A percentile compares a stretch with the other conserved stretches of the same genome.
These are phyloP conservation scores for Epicoccum sorghinum DNA, from an alignment of 2,329 filamentous ascomycete species.

Conservation along the genomic window DNA sequence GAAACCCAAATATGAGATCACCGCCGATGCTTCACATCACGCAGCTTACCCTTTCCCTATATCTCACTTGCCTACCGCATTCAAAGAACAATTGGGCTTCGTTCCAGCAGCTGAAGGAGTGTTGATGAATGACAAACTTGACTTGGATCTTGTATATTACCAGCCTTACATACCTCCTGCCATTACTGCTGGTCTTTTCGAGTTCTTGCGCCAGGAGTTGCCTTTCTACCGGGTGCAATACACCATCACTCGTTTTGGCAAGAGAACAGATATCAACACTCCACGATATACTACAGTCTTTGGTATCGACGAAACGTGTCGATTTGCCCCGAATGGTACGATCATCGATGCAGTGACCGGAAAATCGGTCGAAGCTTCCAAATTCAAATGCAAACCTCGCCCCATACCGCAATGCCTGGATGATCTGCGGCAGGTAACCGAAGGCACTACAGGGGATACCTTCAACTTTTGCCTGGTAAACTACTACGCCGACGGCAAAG, in stretches of 20 bases:
- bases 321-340: slow-evolving; percentile 53
- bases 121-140: slow-evolving; percentile 68
- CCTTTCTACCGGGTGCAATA: slow-evolving; percentile 80
- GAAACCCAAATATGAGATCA: slow-evolving; percentile 47
- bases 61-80: slow-evolving; percentile 53
- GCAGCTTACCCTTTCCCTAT: slow-evolving; percentile 61
- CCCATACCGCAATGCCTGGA: slow-evolving; percentile 75
- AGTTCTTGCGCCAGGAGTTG: slow-evolving; percentile 72
- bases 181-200: slow-evolving; percentile 66
- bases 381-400: slow-evolving; percentile 67
- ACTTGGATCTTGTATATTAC: slow-evolving; percentile 77
- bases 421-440: slow-evolving; percentile 65
- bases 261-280: slow-evolving; percentile 67
- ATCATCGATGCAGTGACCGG: slow-evolving; percentile 53
- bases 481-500: slow-evolving; percentile 78
- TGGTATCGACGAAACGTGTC: slow-evolving; percentile 67
- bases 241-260: slow-evolving; percentile 69
- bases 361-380: slow-evolving; percentile 49
- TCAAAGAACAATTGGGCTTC: slow-evolving; percentile 51
- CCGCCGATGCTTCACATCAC: slow-evolving; percentile 49
- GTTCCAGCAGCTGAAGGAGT: slow-evolving; percentile 60
- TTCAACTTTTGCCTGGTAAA: slow-evolving; percentile 86
- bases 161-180: slow-evolving; percentile 70
- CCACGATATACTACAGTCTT: slow-evolving; percentile 68
- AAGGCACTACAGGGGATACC: slow-evolving; percentile 67